Conservation (phyloP, 2,329 filamentous ascomycete genomes). For the Lasiodiplodia sp. region DNA sequence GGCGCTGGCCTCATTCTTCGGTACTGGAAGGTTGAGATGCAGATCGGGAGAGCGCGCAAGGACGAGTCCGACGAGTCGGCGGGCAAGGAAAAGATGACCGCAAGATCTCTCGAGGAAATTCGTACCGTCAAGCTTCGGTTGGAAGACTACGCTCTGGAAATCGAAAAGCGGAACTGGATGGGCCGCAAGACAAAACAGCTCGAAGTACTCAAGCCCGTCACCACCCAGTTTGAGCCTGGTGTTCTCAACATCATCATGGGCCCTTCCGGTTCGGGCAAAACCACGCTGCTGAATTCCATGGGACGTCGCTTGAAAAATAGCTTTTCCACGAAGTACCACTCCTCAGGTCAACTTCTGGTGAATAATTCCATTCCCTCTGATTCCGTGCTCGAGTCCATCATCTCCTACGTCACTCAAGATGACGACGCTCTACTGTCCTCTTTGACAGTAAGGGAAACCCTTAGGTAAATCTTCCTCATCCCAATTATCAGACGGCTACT, state of each 20-base stretch:
- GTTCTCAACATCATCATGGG: constrained; percentile 81
- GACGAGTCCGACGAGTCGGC: constrained; percentile 66
- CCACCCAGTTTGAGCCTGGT: constrained; percentile 71
- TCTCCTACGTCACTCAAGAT: constrained; percentile 80
- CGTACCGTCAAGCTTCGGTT: constrained; percentile 71
- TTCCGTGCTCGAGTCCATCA: constrained; percentile 73
- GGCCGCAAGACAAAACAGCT: constrained; percentile 55
- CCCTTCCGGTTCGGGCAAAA: constrained; percentile 79
- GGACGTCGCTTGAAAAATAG: constrained; percentile 70
- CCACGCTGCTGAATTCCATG: constrained; percentile 76
- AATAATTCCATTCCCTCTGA: constrained; percentile 73
- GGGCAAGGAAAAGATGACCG: constrained; percentile 73
- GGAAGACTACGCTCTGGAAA: constrained; percentile 67
- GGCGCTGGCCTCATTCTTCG: constrained; percentile 68
- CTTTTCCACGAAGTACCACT: constrained; percentile 66
- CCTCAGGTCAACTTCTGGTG: constrained; percentile 70
- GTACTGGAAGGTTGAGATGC: constrained; percentile 72
- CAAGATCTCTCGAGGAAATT: constrained; percentile 60
- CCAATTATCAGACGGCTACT: neutral
- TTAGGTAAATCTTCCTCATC: constrained; percentile 46
- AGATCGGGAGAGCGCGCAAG: constrained; percentile 68
- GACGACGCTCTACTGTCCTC: constrained; percentile 78
- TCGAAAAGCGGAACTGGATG: constrained; percentile 66
- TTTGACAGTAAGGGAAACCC: constrained; percentile 77
- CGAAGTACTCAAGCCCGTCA: constrained; percentile 71